Evolutionary conservation across 192 early-diverging fungal genomes (phyloP).

Genomic region (Coemansia sp.): DNA sequence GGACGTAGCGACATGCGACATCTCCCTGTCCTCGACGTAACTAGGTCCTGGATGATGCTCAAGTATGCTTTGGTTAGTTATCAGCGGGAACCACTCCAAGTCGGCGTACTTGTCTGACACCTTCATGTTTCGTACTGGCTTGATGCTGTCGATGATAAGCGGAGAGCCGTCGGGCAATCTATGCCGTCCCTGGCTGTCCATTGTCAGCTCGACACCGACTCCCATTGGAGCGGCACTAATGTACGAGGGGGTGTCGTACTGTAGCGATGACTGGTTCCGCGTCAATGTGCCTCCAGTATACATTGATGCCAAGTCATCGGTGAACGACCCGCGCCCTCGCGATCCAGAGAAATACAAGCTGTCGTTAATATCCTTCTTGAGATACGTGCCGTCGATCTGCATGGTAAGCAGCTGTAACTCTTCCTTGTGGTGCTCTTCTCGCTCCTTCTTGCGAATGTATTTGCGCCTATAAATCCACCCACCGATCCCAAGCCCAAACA

Average conservation of each 20-base stretch:
- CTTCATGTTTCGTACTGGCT: constrained; percentile 41
- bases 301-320: constrained; percentile 47
- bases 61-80: constrained; percentile 32
- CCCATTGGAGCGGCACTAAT: constrained; percentile 12
- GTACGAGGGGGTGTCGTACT: constrained; percentile 13
- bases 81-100: constrained; percentile 53
- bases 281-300: constrained; percentile 41
- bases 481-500: constrained; percentile 21
- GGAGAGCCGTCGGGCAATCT: constrained; percentile 52
- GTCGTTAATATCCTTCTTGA: constrained; percentile 24
- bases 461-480: constrained; percentile 42
- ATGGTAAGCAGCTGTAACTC: constrained; percentile 50
- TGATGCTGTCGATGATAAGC: constrained; percentile 29
- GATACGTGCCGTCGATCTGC: constrained; percentile 46
- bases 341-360: constrained; percentile 24
- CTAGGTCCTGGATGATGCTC: constrained; percentile 37
- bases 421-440: constrained; percentile 45
- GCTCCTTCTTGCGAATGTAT: constrained; percentile 35
- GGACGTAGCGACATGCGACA: constrained; percentile 39
- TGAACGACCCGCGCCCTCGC: constrained; percentile 22
- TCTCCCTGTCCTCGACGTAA: constrained; percentile 45
- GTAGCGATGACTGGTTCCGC: constrained; percentile 22
- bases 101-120: constrained; percentile 47
- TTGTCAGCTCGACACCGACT: constrained; percentile 30
- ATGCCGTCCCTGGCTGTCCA: constrained; percentile 47